Evolutionary conservation across 2,329 filamentous ascomycete genomes (phyloP), one percentile per base, ranked within the genome.

Genomic region (Capronia epimyces): DNA sequence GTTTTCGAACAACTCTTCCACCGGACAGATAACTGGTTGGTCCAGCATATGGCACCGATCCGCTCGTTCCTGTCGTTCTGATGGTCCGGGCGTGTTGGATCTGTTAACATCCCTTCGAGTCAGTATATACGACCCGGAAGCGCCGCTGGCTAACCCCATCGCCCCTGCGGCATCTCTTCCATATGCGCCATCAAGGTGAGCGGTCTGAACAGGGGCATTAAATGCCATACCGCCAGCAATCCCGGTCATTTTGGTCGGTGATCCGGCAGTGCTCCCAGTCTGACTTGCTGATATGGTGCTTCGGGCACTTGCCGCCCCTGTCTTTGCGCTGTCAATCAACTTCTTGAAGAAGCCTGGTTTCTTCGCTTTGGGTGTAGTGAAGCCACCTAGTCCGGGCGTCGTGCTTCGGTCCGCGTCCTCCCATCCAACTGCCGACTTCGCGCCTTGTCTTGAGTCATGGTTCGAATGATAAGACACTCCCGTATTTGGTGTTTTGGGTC

Each of bases 1-100:
- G 46, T 82, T 83, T 56, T 89, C 87, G 59, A 87, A 85, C 3
- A 98, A 76, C 62, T 94, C 87, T 57, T 97, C 90, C 2, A 97
- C 85, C 0, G 94, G 89, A 54, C 89, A 87, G 39, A 97, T 79
- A 0, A 90, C 86, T 0, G 89, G 85, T 57, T 94, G 83, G 59
- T 96, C 90, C 73, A 96, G 82, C 87, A 97, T 93, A 64, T 95
- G 86, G 64, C 90, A 96, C 47, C 91, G 81, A 62, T 98, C 91
- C 37, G 81, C 84, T 47, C 91, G 78, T 65, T 98, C 93, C 32
- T 82, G 77, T 16, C 84, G 80, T 71, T 98, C 93, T 58, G 91
- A 93, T 55, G 83, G 84, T 68, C 90, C 95, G 31, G 96, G 75
- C 0, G 91, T 93, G 64, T 95, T 97, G 2, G 91, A 95, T 29